Evolutionary conservation across 371 early-diverging fungal species (phyloP), one percentile per base, ranked within the genome.

Genomic region (Fennellomyces sp.): DNA sequence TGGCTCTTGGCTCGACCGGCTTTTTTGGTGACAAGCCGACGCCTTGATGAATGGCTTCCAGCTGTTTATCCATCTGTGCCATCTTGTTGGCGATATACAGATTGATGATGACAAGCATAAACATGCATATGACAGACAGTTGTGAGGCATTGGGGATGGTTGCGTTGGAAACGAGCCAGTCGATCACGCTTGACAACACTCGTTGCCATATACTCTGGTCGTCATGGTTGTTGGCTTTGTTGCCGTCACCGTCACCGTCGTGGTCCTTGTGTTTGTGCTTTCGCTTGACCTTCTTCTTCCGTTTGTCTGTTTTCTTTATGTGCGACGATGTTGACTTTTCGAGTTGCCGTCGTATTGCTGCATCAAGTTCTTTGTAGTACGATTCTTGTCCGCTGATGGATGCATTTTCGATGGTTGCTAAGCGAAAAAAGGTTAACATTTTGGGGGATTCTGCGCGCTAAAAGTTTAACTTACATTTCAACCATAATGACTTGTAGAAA

Each of bases 401-500:
- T 0, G 90, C 90, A 67, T 85, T 89, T 56, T 91, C 91, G 31
- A 92, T 88, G 1, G 81, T 76, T 19, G 76, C 81, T 80, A n/a
- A 45, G 23, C 17, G 6, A 39, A 39, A 39, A 39, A 39, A 39
- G 17, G 17, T 15, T 6, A 38, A 13, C 66, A n/a, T n/a, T n/a
- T n/a, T n/a, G n/a, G n/a, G n/a, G n/a, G n/a, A n/a, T n/a, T n/a
- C n/a, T n/a, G n/a, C n/a, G n/a, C n/a, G n/a, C n/a, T 72, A 74
- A 21, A 17, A 10, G 19, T 0, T n/a, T 6, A 5, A 3, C 36
- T 84, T 82, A 68, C 86, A 84, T 72, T 91, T 91, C 61, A 92
- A 66, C 91, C 91, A 90, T 23, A 84, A 85, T 12, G 77, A 76
- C 64, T 90, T 90, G 41, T 83, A 76, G 68, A 92, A 93, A 45